Percentiles rank a stretch among this genome's conserved stretches.
Conservation (phyloP, 2,329 filamentous ascomycete genomes). For the Neofusicoccum sp. region DNA sequence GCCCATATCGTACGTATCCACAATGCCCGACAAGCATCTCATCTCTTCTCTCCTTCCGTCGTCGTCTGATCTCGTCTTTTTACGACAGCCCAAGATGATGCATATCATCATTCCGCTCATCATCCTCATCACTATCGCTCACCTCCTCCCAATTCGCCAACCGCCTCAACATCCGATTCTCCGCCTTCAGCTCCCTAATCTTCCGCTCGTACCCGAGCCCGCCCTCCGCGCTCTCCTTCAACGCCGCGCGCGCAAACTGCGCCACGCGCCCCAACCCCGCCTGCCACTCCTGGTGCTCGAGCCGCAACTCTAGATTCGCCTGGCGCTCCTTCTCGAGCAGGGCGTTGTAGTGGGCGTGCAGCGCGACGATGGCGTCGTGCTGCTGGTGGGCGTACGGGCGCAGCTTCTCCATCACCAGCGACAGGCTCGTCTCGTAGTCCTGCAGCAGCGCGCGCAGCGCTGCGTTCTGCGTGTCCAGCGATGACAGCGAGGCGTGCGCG, state of each 20-base stretch:
- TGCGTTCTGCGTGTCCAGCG: conserved; percentile 27
- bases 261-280: conserved; percentile 44
- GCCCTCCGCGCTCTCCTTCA: conserved; percentile 38
- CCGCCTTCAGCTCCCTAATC: conserved; percentile 45
- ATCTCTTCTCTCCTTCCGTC: too few species aligned
- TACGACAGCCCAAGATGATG: too few species aligned
- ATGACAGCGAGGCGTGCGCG: conserved; percentile 28
- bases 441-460: conserved; percentile 31
- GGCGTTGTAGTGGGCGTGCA: conserved; percentile 49
- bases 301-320: conserved; percentile 45
- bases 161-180: conserved; percentile 46
- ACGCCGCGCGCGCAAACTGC: conserved; percentile 41
- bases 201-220: conserved; percentile 38
- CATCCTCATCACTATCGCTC: conserved; percentile 42
- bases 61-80: too few species aligned
- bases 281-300: conserved; percentile 52
- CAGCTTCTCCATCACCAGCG: conserved; percentile 38
- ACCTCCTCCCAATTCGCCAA: conserved; percentile 47
- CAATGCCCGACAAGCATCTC: too few species aligned
- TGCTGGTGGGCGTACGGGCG: conserved; percentile 40
- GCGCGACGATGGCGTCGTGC: conserved; percentile 41
- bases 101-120: conserved; percentile 29
- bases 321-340: conserved; percentile 44
- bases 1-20: too few species aligned
- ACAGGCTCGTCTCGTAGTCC: conserved; percentile 45